phyloP scores from a whole-genome alignment of 2,329 filamentous ascomycete genomes.

The Clonostachys chloroleuca region DNA sequence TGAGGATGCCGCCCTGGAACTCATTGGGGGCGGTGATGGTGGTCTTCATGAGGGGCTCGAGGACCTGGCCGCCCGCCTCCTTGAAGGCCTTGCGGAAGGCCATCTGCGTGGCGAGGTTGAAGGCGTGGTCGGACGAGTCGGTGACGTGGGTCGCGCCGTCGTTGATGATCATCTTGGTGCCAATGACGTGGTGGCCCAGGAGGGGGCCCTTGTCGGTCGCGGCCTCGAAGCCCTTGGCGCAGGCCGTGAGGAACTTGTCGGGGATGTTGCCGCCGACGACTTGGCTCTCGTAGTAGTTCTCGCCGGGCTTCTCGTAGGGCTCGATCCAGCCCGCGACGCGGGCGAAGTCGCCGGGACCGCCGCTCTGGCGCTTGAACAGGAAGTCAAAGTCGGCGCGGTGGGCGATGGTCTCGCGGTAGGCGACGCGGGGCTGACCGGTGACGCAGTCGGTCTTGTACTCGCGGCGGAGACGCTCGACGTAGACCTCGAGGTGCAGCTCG shows the following conservation, averaged over 20 bases:
- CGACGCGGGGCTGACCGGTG: constrained; percentile 94
- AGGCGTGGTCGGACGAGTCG: constrained; percentile 94
- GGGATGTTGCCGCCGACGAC: constrained; percentile 87
- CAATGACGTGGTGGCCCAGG: constrained; percentile 89
- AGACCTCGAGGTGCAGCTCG: constrained; percentile 93
- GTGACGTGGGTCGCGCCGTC: constrained; percentile 97
- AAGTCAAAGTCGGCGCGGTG: constrained; percentile 82
- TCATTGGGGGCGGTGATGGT: constrained; percentile 93
- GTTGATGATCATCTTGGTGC: constrained; percentile 85
- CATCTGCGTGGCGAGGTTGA: constrained; percentile 91
- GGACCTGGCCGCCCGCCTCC: constrained; percentile 73
- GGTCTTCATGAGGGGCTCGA: constrained; percentile 98
- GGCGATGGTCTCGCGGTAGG: constrained; percentile 92
- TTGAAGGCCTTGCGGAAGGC: constrained; percentile 94
- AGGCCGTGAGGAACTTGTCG: constrained; percentile 93
- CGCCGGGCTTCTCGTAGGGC: constrained; percentile 66
- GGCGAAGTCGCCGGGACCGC: constrained; percentile 92
- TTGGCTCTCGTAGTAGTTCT: constrained; percentile 82
- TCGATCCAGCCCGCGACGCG: constrained; percentile 91
- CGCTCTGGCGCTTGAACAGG: constrained; percentile 90
- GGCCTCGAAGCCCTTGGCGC: constrained; percentile 87
- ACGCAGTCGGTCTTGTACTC: constrained; percentile 96
- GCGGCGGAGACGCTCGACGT: constrained; percentile 91
- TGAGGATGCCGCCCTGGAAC: constrained; percentile 95
- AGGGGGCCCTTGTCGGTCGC: constrained; percentile 84